Conservation (phyloP, 2,329 filamentous ascomycete genomes). For the Colletotrichum gloeosporioides region DNA sequence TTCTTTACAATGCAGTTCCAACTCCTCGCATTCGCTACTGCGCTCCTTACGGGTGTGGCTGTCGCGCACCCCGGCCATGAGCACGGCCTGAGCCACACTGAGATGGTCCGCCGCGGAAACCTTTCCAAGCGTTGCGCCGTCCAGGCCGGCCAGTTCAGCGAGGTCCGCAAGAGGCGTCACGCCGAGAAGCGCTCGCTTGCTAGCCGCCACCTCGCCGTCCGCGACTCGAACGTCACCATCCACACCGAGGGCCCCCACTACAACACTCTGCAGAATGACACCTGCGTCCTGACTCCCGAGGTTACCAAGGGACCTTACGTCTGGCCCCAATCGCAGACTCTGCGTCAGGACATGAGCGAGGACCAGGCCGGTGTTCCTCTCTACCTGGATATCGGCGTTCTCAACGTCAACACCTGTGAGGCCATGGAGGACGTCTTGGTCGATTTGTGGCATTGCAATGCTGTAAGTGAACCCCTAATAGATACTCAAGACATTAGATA, state of each 20-base stretch:
- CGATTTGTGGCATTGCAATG: slow-evolving; percentile 18
- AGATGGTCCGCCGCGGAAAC: slow-evolving; percentile 5
- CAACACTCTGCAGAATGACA: slow-evolving; percentile 27
- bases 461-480: background rate
- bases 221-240: slow-evolving; percentile 4
- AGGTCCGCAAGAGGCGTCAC: slow-evolving; percentile 3
- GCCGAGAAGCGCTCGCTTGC: slow-evolving; percentile 14
- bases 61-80: slow-evolving; percentile 55
- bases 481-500: background rate
- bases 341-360: slow-evolving; percentile 50
- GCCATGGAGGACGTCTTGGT: slow-evolving; percentile 8
- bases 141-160: slow-evolving; percentile 1
- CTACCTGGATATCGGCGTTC: slow-evolving; percentile 31
- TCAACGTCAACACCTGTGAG: slow-evolving; percentile 26
- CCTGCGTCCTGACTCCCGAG: slow-evolving; percentile 7
- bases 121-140: slow-evolving; percentile 4
- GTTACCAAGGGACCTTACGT: slow-evolving; percentile 28
- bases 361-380: slow-evolving; percentile 45
- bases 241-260: slow-evolving; percentile 13
- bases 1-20: slow-evolving; percentile 8
- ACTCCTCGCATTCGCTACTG: background rate
- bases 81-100: slow-evolving; percentile 4
- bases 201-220: background rate
- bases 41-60: background rate
- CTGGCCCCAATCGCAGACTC: slow-evolving; percentile 45